A percentile compares a stretch with the other conserved stretches of the same genome.
These are phyloP conservation scores for Phytophthora cactorum DNA, from an alignment of 352 stramenopile species.

Conservation along the genomic window DNA sequence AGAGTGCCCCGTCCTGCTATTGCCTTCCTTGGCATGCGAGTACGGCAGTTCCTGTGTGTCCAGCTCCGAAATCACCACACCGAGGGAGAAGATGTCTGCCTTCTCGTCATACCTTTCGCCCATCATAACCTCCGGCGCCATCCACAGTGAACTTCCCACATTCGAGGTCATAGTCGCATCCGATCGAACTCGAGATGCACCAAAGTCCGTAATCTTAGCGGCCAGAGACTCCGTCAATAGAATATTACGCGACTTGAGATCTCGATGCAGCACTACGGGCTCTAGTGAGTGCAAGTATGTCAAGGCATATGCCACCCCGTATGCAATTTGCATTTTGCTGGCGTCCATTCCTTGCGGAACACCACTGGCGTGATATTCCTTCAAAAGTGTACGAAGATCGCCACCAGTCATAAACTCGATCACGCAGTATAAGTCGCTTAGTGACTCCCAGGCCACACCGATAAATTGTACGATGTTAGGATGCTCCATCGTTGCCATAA, in stretches of 20 bases:
- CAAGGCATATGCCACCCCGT: slow-evolving; percentile 40
- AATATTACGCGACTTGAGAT: slow-evolving; percentile 77
- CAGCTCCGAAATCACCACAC: slow-evolving; percentile 45
- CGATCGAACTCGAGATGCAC: slow-evolving; percentile 32
- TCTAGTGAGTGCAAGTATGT: slow-evolving; percentile 44
- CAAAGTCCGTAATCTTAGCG: slow-evolving; percentile 67
- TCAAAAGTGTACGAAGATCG: slow-evolving; percentile 49
- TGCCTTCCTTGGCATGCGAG: slow-evolving; percentile 23
- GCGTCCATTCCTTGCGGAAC: slow-evolving; percentile 34
- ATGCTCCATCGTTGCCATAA: slow-evolving; percentile 53
- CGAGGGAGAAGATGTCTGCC: slow-evolving; percentile 50
- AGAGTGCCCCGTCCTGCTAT: slow-evolving; percentile 12
- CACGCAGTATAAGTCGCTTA: slow-evolving; percentile 54
- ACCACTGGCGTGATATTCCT: slow-evolving; percentile 21
- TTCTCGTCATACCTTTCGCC: slow-evolving; percentile 34
- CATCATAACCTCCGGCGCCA: slow-evolving; percentile 52
- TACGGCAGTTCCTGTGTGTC: slow-evolving; percentile 39
- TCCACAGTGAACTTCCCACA: slow-evolving; percentile 43
- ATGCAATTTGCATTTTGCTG: slow-evolving; percentile 44
- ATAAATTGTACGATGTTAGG: slow-evolving; percentile 61
- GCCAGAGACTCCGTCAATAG: slow-evolving; percentile 46
- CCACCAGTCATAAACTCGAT: slow-evolving; percentile 59
- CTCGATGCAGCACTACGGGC: slow-evolving; percentile 48
- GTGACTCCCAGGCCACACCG: slow-evolving; percentile 59
- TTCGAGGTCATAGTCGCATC: slow-evolving; percentile 39